phyloP scores from a whole-genome alignment of 2,329 filamentous ascomycete species.

The Fusarium drepaniforme region DNA sequence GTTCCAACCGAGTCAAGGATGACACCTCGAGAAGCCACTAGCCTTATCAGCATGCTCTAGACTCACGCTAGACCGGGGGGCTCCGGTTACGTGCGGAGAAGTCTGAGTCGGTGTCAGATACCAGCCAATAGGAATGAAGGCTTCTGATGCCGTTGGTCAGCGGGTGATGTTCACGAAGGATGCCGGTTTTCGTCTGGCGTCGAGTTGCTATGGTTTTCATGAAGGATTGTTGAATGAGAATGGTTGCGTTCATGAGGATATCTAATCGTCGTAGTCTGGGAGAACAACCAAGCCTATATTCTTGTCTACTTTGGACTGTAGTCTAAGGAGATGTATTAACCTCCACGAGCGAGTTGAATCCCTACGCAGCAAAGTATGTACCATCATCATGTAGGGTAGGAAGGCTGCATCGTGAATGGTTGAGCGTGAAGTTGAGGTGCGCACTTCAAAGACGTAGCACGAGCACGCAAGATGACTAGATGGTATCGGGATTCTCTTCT shows the following conservation, averaged over 20 bases:
- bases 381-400: neutral
- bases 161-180: neutral
- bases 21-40: neutral
- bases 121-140: neutral
- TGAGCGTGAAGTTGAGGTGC: neutral
- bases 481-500: neutral
- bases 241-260: neutral
- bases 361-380: neutral
- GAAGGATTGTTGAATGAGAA: neutral
- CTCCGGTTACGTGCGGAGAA: neutral
- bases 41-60: neutral
- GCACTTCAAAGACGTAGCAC: neutral
- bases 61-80: neutral
- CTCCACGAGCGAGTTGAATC: neutral
- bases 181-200: neutral
- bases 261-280: neutral
- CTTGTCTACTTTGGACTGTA: neutral
- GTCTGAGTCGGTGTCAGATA: neutral
- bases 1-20: constrained; percentile 2
- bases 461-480: neutral
- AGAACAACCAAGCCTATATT: neutral
- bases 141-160: neutral
- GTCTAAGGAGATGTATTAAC: neutral
- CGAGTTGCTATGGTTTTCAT: neutral
- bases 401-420: neutral